Base-by-base conservation (phyloP, 1,284 basidiomycete species). In the Grifola frondosa region DNA sequence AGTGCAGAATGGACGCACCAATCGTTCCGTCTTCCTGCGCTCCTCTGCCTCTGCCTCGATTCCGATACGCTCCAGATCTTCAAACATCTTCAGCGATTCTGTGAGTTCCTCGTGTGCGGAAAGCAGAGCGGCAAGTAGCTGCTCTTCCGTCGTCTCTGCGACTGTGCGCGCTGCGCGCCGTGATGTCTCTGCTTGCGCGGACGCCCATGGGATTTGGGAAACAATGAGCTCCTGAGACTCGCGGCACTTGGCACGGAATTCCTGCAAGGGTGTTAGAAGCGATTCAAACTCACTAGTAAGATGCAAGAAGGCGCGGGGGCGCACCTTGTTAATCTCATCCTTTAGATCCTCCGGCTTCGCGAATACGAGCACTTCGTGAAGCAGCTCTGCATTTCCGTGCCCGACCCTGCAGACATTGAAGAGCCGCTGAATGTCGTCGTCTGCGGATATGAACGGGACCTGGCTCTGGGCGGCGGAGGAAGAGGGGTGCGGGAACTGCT, bases 201-300 rank as follows among this genome's bases (percentile, higher is more conserved):
- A 75, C 4, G 88, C 88, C 88, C 88, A 90, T 17, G 82, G 75
- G 43, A 90, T 87, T 60, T 88, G 83, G 5, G 82, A 78, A 49
- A 70, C 77, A 30, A 89, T 80, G 13, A 87, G 68, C 37, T 86
- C 85, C 59, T 86, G 84, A 5, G 85, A 88, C 10, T 72, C 68
- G 16, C 74, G 69, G 54, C 85, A 89, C 60, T 85, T 86, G 5
- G 59, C 49, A 42, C 81, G 73, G 54, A 89, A 88, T 65, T 91
- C 88, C 86, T 89, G 47, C 35, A 47, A 17, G 11, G n/a, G 26
- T 15, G 4, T 8, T 17, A 15, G 15, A 28, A 38, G 6, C 23
- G 21, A 24, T 26, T 13, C 21, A 20, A 9, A 8, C 7, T 35
- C 6, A 35, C 7, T 31, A 8, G 13, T n/a, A n/a, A 17, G 7